Conservation (phyloP, 805 yeast genomes). For the Clavispora phyllophila region DNA sequence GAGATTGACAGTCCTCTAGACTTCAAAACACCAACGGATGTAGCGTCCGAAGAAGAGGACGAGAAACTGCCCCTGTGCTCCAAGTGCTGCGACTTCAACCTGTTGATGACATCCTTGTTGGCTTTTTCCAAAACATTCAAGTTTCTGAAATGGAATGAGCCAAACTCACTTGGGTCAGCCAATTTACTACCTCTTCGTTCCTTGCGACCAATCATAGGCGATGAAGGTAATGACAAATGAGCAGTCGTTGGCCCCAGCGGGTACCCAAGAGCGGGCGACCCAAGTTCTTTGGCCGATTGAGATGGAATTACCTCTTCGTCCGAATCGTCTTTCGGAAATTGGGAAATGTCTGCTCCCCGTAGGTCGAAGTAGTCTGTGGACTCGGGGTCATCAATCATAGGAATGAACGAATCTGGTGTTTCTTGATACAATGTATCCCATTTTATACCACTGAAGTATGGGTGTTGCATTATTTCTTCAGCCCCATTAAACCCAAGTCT, state of each 20-base stretch:
- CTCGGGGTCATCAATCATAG: conserved; percentile 72
- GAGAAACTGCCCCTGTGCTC: conserved; percentile 52
- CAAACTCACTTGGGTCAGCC: conserved; percentile 77
- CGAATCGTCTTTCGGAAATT: conserved; percentile 49
- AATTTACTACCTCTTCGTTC: conserved; percentile 72
- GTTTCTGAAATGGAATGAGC: conserved; percentile 87
- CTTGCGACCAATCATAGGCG: conserved; percentile 31
- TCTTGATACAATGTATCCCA: conserved; percentile 72
- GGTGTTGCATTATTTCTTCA: conserved; percentile 72
- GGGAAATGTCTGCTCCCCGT: conserved; percentile 77
- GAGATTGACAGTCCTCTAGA: conserved; percentile 33
- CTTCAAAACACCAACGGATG: conserved; percentile 25
- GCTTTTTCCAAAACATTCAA: conserved; percentile 88
- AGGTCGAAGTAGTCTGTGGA: conserved; percentile 86
- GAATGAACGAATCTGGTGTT: conserved; percentile 74
- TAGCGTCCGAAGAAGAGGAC: conserved; percentile 44
- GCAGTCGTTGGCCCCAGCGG: conserved; percentile 3
- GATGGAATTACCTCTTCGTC: conserved; percentile 22
- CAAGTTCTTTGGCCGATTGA: conserved; percentile 6
- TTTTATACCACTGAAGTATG: conserved; percentile 64
- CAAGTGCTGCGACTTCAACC: conserved; percentile 78
- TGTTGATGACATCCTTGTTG: conserved; percentile 84
- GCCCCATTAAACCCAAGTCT: conserved; percentile 80
- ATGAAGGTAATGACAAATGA: conserved; percentile 15
- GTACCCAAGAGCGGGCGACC: conserved; percentile 10